phyloP scores from a whole-genome alignment of 805 yeast species.

The Lipomyces yamanashiensis region DNA sequence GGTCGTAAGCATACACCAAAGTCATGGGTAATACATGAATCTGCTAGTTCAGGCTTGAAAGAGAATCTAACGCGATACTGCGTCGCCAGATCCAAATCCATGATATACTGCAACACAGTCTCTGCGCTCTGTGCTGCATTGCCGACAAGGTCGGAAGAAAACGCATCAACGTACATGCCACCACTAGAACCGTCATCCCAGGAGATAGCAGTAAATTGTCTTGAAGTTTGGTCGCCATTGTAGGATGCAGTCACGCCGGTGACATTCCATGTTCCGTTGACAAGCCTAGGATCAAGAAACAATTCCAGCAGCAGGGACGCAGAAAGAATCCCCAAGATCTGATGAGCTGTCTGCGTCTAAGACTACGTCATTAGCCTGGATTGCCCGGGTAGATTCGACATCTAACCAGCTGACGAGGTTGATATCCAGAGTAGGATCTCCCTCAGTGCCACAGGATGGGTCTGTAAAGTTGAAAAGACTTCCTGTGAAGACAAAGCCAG shows the following conservation, averaged over 20 bases:
- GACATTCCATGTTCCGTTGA: neutral
- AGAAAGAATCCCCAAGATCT: neutral
- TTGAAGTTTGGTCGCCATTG: neutral
- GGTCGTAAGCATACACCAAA: too few relatives aligned
- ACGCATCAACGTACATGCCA: neutral
- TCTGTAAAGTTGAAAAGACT: neutral
- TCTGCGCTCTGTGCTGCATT: neutral
- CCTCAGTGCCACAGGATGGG: neutral
- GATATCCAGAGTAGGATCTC: neutral
- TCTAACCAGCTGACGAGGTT: neutral
- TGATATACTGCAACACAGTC: neutral
- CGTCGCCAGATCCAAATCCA: neutral
- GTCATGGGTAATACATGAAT: too few relatives aligned
- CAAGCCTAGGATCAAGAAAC: neutral
- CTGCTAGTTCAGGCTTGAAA: neutral
- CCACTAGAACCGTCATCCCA: neutral
- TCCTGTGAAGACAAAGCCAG: neutral
- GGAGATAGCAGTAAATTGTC: neutral
- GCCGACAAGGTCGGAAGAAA: neutral
- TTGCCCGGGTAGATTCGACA: neutral
- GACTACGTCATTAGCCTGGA: neutral
- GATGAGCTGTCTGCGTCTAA: neutral
- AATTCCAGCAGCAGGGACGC: neutral
- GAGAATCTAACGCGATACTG: neutral
- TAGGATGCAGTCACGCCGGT: neutral